Conservation (phyloP, 2,329 filamentous ascomycete genomes). For the Ceratocystiopsis brevicomis region DNA sequence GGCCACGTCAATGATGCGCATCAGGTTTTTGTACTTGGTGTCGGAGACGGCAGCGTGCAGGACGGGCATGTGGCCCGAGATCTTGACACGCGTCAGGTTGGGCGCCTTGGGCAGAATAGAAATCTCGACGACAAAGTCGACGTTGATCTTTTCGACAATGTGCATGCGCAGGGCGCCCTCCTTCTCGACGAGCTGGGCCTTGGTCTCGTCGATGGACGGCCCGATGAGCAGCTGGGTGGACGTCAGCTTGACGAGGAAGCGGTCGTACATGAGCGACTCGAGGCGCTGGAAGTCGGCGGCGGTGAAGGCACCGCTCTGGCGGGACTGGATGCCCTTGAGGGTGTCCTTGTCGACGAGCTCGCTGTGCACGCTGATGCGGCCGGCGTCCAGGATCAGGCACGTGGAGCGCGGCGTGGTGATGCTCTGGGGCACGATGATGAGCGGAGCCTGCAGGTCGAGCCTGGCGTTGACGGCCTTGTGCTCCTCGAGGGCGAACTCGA, state of each 20-base stretch:
- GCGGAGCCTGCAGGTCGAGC: constrained; percentile 80
- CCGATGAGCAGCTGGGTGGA: constrained; percentile 93
- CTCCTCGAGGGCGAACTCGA: constrained; percentile 91
- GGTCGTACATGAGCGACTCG: constrained; percentile 93
- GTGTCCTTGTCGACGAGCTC: constrained; percentile 86
- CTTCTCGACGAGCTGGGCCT: constrained; percentile 53
- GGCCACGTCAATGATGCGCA: constrained; percentile 89
- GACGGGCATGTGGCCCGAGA: constrained; percentile 81
- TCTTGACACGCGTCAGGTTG: constrained; percentile 75
- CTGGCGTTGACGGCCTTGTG: constrained; percentile 97
- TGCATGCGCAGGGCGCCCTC: constrained; percentile 57
- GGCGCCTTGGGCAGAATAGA: constrained; percentile 94
- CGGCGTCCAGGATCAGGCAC: constrained; percentile 87
- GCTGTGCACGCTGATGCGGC: constrained; percentile 86
- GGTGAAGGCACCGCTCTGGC: constrained; percentile 71
- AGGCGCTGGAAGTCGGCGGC: constrained; percentile 77
- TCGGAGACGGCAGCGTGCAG: constrained; percentile 86
- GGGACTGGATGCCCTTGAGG: constrained; percentile 73
- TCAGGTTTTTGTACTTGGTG: constrained; percentile 87
- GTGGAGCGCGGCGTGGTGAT: constrained; percentile 65
- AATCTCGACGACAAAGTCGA: constrained; percentile 88
- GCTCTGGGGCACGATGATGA: constrained; percentile 91
- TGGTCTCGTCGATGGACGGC: constrained; percentile 78
- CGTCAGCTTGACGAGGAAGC: constrained; percentile 78
- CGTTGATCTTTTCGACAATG: constrained; percentile 90